Percentiles rank a stretch among this genome's conserved stretches.
These are phyloP conservation scores for Annona cherimola DNA, from an alignment of 164 flowering plant genomes.

Conservation along the genomic window DNA sequence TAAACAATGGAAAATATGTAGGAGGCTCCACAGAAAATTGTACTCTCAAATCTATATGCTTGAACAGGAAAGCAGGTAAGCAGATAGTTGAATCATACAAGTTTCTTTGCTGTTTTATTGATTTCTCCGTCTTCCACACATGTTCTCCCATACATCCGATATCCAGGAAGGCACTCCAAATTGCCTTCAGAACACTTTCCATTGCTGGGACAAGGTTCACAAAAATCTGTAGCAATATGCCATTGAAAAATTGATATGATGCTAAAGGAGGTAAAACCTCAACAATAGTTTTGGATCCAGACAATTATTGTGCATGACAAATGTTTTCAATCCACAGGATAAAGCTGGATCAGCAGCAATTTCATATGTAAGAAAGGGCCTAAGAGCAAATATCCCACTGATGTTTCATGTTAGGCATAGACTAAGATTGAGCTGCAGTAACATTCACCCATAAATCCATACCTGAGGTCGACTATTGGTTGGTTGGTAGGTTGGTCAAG, in stretches of 20 bases:
- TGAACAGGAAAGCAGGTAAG: not conserved
- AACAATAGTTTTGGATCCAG: not conserved
- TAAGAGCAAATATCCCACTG: too few species aligned
- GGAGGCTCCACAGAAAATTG: not conserved
- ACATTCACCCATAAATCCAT: too few species aligned
- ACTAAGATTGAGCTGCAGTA: too few species aligned
- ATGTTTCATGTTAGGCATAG: too few species aligned
- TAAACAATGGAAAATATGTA: not conserved
- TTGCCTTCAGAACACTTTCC: slow-evolving; percentile 65
- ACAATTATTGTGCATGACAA: not conserved
- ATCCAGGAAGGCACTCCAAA: slow-evolving; percentile 69
- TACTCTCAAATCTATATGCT: not conserved
- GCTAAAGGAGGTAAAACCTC: not conserved
- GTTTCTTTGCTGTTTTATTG: slow-evolving; percentile 58
- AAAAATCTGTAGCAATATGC: slow-evolving; percentile 40
- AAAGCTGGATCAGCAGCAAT: too few species aligned
- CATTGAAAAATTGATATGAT: slow-evolving; percentile 8
- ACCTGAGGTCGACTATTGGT: too few species aligned
- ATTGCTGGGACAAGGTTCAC: slow-evolving; percentile 82
- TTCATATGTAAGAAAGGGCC: too few species aligned
- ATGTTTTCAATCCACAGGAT: not conserved
- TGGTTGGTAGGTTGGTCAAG: too few species aligned
- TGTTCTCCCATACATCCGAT: slow-evolving; percentile 49
- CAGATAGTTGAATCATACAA: slow-evolving; percentile 41
- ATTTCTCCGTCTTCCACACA: slow-evolving; percentile 87